These are phyloP conservation scores for Lavandula angustifolia DNA, from an alignment of 257 asterid genomes.

Conservation along the genomic window DNA sequence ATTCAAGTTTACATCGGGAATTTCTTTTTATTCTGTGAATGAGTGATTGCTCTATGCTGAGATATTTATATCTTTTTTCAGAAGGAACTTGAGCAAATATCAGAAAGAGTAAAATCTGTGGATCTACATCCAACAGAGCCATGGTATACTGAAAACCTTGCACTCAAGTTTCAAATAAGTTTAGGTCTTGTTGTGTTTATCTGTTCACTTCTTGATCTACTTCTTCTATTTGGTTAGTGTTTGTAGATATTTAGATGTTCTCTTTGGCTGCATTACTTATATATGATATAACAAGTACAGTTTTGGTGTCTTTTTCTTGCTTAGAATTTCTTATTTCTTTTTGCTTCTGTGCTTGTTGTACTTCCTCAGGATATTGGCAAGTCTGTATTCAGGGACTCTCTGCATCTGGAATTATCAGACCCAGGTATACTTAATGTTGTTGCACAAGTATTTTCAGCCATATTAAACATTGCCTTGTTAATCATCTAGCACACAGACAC, in stretches of 20 bases:
- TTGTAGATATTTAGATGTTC: constrained; percentile 5
- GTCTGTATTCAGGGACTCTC: constrained; percentile 89
- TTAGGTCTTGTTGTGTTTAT: constrained; percentile 2
- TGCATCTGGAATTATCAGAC: constrained; percentile 94
- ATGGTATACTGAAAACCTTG: constrained; percentile 45
- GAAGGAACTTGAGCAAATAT: constrained; percentile 69
- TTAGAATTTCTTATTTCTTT: constrained; percentile 9
- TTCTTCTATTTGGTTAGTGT: constrained; percentile 10
- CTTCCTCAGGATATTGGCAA: constrained; percentile 75
- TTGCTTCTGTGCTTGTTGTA: constrained; percentile 28
- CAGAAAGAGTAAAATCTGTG: constrained; percentile 69
- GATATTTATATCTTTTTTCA: constrained; percentile 34
- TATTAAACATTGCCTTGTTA: constrained; percentile 13
- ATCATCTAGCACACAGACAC: background rate
- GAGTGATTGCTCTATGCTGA: constrained; percentile 35
- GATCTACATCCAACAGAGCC: constrained; percentile 78
- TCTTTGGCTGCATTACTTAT: constrained; percentile 21
- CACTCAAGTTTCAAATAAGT: constrained; percentile 8
- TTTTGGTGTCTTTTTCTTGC: constrained; percentile 12
- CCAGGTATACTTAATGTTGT: constrained; percentile 54
- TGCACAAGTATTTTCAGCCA: constrained; percentile 15
- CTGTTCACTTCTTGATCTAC: constrained; percentile 23
- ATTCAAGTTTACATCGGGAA: constrained; percentile 25
- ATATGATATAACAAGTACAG: constrained; percentile 2
- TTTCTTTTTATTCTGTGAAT: constrained; percentile 14